These are phyloP conservation scores for Marasmius sp. DNA, from an alignment of 1,284 basidiomycete species.

Conservation along the genomic window DNA sequence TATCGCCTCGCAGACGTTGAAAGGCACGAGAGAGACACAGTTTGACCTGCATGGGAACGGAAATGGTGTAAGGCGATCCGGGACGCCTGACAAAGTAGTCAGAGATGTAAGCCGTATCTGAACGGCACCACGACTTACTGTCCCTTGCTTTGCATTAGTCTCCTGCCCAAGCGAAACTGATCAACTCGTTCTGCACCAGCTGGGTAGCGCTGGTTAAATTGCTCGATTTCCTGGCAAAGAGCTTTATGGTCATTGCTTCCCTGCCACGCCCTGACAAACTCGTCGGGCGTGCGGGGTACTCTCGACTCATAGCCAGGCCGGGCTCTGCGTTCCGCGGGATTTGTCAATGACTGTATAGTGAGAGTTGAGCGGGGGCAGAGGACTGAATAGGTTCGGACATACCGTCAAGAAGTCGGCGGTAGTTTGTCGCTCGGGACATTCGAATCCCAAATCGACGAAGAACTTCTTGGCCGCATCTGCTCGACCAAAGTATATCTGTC, in stretches of 20 bases:
- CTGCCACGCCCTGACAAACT: slow-evolving; percentile 44
- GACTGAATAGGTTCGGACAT: neutral
- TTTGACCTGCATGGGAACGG: slow-evolving; percentile 49
- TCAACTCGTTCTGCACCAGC: slow-evolving; percentile 33
- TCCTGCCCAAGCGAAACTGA: slow-evolving; percentile 34
- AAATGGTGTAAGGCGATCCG: slow-evolving; percentile 36
- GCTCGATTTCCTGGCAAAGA: slow-evolving; percentile 32
- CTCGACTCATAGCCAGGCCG: slow-evolving; percentile 41
- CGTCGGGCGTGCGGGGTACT: slow-evolving; percentile 55
- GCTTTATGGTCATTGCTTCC: slow-evolving; percentile 28
- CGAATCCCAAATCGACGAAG: slow-evolving; percentile 48
- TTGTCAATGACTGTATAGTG: slow-evolving; percentile 48
- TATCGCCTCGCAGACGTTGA: slow-evolving; percentile 54
- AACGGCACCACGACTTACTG: slow-evolving; percentile 26
- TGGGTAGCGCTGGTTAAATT: slow-evolving; percentile 34
- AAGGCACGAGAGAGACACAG: slow-evolving; percentile 54
- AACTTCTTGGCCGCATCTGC: slow-evolving; percentile 41
- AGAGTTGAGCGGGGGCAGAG: neutral
- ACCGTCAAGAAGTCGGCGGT: slow-evolving; percentile 53
- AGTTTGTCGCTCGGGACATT: slow-evolving; percentile 35
- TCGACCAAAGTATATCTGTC: slow-evolving; percentile 50
- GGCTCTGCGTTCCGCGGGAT: slow-evolving; percentile 52
- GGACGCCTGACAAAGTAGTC: slow-evolving; percentile 12
- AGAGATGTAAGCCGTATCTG: slow-evolving; percentile 22
- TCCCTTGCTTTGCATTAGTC: slow-evolving; percentile 39